phyloP scores from a whole-genome alignment of 2,329 filamentous ascomycete genomes.

The Stagonosporopsis vannaccii region DNA sequence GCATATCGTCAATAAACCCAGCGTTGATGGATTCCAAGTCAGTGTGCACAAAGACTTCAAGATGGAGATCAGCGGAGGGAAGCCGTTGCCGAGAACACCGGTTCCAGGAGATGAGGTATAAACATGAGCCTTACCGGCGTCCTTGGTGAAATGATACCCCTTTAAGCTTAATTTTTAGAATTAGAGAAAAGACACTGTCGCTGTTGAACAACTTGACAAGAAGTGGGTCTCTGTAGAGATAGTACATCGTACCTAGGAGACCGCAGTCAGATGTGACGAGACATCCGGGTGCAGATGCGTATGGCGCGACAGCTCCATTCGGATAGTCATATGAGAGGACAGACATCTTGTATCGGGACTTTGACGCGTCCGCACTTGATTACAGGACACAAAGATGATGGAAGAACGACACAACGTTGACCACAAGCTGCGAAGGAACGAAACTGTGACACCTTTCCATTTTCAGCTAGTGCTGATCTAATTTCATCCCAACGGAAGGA shows the following conservation, averaged over 20 bases:
- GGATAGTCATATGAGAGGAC: neutral
- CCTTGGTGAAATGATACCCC: neutral
- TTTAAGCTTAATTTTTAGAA: neutral
- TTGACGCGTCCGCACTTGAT: neutral
- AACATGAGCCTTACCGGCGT: neutral
- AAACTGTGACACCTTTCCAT: neutral
- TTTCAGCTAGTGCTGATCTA: constrained; percentile 9
- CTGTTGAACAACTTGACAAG: neutral
- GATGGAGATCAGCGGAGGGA: constrained; percentile 15
- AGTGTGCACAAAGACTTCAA: constrained; percentile 19
- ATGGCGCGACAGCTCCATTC: neutral
- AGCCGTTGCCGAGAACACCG: constrained; percentile 11
- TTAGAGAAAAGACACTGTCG: neutral
- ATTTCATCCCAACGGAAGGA: neutral
- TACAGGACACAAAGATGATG: neutral
- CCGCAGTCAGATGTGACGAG: too few relatives aligned
- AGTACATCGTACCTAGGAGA: too few relatives aligned
- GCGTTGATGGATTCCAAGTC: constrained; percentile 11
- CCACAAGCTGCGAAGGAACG: neutral
- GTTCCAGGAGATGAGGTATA: constrained; percentile 8
- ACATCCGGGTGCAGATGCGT: neutral
- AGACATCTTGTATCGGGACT: neutral
- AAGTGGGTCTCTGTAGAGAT: too few relatives aligned
- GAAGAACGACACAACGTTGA: neutral
- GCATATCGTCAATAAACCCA: constrained; percentile 10